Base-by-base conservation (phyloP, 768 basidiomycete genomes). In the Piloderma croceum region DNA sequence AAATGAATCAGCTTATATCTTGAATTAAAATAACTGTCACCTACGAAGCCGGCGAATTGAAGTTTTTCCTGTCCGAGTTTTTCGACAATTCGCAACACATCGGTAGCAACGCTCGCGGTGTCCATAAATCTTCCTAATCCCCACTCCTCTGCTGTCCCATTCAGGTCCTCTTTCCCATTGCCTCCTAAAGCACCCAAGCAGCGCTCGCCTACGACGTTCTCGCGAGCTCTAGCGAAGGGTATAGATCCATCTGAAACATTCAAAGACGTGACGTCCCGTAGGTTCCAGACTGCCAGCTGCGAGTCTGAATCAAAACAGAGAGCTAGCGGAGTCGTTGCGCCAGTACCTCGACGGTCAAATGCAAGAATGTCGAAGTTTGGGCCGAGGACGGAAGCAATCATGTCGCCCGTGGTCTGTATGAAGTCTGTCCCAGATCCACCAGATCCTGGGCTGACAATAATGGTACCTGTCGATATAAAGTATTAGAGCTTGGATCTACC, bases 61-160 rank as follows among this genome's bases (percentile, higher is more conserved):
- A 62, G 40, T 44, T 53, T 56, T 15, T 60, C 58, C 18, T 42
- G 38, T 1, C 61, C 59, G n/a, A 56, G 52, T 19, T 54, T 52
- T 25, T 49, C 37, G 2, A 42, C 44, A 34, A 62, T 62, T 31
- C 45, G 37, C 18, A 62, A 42, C 61, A 62, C 59, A 39, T 62
- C 61, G 11, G 53, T 45, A 9, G 61, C 54, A 12, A 59, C 56
- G 15, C 46, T 31, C 19, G 54, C 46, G 5, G 61, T 62, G 34
- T 51, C 46, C 45, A 54, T 57, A 47, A 45, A 53, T 31, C 33
- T 48, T 41, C 18, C 52, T 11, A 37, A 34, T 9, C 47, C 47
- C 42, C 41, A 45, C 15, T 47, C 53, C 27, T 52, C 46, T 12
- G 24, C 34, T 13, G 47, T 36, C 24, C 34, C 47, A 27, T 45